Evolutionary conservation across 1,284 basidiomycete species (phyloP), one percentile per base, ranked within the genome.

Genomic region (Malassezia brasiliensis): DNA sequence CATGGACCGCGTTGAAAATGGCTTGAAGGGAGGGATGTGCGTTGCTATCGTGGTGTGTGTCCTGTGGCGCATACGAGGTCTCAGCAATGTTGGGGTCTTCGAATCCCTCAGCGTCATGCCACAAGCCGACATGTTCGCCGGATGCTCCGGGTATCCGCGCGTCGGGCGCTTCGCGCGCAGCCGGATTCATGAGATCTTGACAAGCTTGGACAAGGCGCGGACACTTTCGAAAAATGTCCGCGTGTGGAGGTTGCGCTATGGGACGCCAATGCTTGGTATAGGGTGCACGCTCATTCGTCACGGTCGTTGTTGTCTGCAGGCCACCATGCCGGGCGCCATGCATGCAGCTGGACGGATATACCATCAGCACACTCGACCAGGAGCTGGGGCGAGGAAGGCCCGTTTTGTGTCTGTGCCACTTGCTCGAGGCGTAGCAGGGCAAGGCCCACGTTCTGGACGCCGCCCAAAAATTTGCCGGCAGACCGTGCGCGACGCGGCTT

Each of bases 351-450:
- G 25, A 20, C 14, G 5, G 25, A 6, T 2, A 25, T 1, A 17
- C 25, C 20, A 32, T 28, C 44, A 28, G 62, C 59, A 59, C 10
- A 25, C 5, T 28, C 22, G 28, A 48, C 15, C 25, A 25, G 7
- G 2, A 48, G 19, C 28, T 25, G 7, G 2, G 34, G 34, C 11
- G 12, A 2, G 5, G 39, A 11, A 4, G 19, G 37, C 8, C n/a
- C 19, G n/a, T 36, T 25, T 2, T 37, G 37, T 5, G 47, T 38
- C 22, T 67, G 51, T 4, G 56, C 49, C 1, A 68, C 68, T 36
- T 71, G 69, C 46, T 71, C 69, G 20, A 73, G 40, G 3, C 70
- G 44, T 3, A 73, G 47, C 12, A 65, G 61, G 0, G 52, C 70
- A 5, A 73, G 47, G 0, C 66, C 70, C n/a, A 69, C 37, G 48